Base-by-base conservation (phyloP, 1,284 basidiomycete species). In the Trametes polyzona region DNA sequence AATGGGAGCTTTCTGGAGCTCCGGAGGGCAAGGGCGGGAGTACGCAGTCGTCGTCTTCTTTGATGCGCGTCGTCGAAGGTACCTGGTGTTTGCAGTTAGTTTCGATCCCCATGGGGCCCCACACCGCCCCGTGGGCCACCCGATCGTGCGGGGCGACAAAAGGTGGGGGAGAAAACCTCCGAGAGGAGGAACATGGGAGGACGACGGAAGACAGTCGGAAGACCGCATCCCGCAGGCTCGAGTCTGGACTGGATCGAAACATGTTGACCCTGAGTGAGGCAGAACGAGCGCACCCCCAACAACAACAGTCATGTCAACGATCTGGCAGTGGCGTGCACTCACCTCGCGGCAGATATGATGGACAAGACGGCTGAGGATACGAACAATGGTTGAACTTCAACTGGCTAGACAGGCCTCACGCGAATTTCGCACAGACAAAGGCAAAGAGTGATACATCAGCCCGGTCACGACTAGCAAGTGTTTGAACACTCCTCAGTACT, bases 71-170 rank as follows among this genome's bases (percentile, higher is more conserved):
- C 51, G 30, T 26, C 33, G 41, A 32, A 55, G 10, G 44, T 32
- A 36, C 47, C 47, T 43, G 54, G 24, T 17, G 24, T 17, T 26
- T 43, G 26, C 19, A 11, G 47, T 49, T 40, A 47, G 49, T 21
- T 37, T 51, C 55, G 43, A 52, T 57, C 55, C 55, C 55, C 55
- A 26, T 44, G 55, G 55, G 55, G 55, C 55, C 55, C 55, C 55
- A 30, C 54, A 49, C 26, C 17, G 32, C 47, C 48, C 48, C 55
- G 17, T 43, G 16, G n/a, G n/a, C n/a, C n/a, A n/a, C n/a, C n/a
- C 48, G 48, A 56, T 46, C 42, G 43, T 23, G 27, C 23, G 23
- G 30, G 23, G 32, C 17, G 3, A 26, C n/a, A 12, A 35, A 16
- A 41, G 12, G 3, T 17, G 19, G 27, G 48, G 37, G 48, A 41